phyloP scores from a whole-genome alignment of 257 asterid genomes.

The Misopates orontium region DNA sequence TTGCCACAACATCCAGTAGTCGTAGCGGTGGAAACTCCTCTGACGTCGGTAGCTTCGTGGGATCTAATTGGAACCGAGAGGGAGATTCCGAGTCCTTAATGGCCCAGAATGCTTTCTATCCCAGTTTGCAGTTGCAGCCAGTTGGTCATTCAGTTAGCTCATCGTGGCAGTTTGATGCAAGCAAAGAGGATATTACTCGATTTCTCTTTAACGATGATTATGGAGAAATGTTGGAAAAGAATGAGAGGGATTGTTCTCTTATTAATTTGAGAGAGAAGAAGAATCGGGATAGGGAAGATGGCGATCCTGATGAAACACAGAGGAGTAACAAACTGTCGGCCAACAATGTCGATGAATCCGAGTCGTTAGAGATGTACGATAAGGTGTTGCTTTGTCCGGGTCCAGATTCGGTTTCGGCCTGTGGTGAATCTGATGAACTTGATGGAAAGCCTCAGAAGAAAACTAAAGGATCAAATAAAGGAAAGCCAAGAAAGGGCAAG shows the following conservation, averaged over 20 bases:
- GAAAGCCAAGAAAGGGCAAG: slow-evolving; percentile 41
- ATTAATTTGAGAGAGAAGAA: slow-evolving; percentile 34
- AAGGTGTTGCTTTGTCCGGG: slow-evolving; percentile 44
- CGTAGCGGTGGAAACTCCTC: slow-evolving; percentile 27
- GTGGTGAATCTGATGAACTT: background rate
- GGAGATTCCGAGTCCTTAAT: slow-evolving; percentile 22
- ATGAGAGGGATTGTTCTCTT: slow-evolving; percentile 18
- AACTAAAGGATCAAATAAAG: slow-evolving; percentile 28
- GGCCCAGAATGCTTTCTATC: slow-evolving; percentile 1
- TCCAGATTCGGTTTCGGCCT: background rate
- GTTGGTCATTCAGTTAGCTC: background rate
- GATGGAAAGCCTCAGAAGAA: background rate
- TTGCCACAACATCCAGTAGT: background rate
- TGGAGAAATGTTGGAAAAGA: background rate
- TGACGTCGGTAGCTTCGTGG: slow-evolving; percentile 29
- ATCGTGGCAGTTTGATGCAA: slow-evolving; percentile 6
- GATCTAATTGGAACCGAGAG: slow-evolving; percentile 16
- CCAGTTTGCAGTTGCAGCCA: slow-evolving; percentile 4
- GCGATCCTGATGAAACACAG: slow-evolving; percentile 13
- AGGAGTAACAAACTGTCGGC: slow-evolving; percentile 42
- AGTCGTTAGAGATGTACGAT: slow-evolving; percentile 46
- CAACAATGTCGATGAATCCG: slow-evolving; percentile 24
- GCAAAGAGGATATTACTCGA: background rate
- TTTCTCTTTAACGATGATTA: background rate
- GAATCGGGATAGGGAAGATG: slow-evolving; percentile 32